Percentiles rank a stretch among this genome's conserved stretches.
These are phyloP conservation scores for Apostasia ramifera DNA, from an alignment of 106 monocot species.

Conservation along the genomic window DNA sequence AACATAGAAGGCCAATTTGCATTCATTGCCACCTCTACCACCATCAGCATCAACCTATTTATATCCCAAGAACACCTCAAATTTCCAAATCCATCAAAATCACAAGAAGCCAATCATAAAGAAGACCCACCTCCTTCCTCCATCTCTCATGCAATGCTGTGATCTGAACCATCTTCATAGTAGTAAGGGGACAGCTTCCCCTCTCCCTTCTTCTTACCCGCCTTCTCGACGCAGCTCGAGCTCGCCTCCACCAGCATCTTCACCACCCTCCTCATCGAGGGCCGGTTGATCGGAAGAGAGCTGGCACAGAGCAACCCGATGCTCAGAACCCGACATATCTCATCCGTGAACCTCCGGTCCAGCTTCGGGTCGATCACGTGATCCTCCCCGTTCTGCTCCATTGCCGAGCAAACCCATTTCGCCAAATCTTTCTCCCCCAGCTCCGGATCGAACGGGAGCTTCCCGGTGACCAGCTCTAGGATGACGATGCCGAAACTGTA, in stretches of 20 bases:
- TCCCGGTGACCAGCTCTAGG: conserved; percentile 25
- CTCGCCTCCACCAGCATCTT: conserved; percentile 34
- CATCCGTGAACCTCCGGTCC: conserved; percentile 9
- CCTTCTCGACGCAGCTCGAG: background rate
- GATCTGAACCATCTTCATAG: conserved; percentile 9
- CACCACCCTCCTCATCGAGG: conserved; percentile 45
- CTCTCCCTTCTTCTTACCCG: background rate
- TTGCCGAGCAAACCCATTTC: conserved; percentile 35
- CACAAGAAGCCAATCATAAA: no score
- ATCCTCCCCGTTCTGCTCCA: conserved; percentile 28
- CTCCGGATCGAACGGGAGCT: conserved; percentile 21
- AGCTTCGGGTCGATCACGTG: conserved; percentile 29
- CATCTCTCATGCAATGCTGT: no score
- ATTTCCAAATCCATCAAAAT: no score
- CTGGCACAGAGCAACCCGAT: conserved; percentile 39
- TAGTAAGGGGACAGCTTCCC: conserved; percentile 26
- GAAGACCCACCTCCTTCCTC: no score
- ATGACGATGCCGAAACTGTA: conserved; percentile 34
- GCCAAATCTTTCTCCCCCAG: conserved; percentile 40
- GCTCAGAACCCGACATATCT: conserved; percentile 30
- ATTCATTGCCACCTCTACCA: no score
- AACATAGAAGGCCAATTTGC: no score
- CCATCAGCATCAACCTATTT: no score
- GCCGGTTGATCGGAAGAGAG: conserved; percentile 38
- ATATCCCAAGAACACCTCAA: no score